Base-by-base conservation (phyloP, 257 asterid species). In the Solanum peruvianum region DNA sequence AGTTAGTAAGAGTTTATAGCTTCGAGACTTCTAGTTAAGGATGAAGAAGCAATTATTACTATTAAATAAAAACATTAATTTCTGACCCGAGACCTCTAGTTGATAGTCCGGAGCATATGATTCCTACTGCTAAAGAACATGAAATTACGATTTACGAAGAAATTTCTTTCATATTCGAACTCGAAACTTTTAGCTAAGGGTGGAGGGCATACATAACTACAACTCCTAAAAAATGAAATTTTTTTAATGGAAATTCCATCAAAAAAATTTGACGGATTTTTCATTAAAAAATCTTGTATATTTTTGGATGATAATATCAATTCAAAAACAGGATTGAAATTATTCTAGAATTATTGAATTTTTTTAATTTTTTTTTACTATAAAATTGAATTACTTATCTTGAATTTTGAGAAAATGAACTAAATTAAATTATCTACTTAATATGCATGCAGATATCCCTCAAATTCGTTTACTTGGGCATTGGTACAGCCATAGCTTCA, bases 371-470 rank as follows among this genome's bases (percentile, higher is more conserved):
- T 4, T 23, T 7, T 66, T 2, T 6, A 52, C n/a, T 31, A 45
- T 31, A 77, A n/a, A n/a, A 16, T 45, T 33, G 25, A 14, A 39
- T 25, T 25, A 37, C 42, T 47, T 7, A 66, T 37, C 69, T 44
- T 70, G 35, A 58, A 27, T 80, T 77, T 49, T 81, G 64, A 37
- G 21, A 16, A 16, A 15, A 16, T 6, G 12, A 18, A 29, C 44
- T 72, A 11, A 11, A 44, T 41, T 13, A 37, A 62, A 41, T 77
- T 16, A 52, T 86, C 49, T 60, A 25, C n/a, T 27, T 47, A 56
- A 77, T 35, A 87, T 89, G 87, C 90, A 87, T 89, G 87, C 90
- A 92, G 95, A 92, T 90, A 14, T 88, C 93, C 11, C 91, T 91
- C 41, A 86, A 88, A 83, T 89, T 84, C 45, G 87, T 92, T 9